Conservation (phyloP, 2,329 filamentous ascomycete genomes). For the Aspergillus niger region DNA sequence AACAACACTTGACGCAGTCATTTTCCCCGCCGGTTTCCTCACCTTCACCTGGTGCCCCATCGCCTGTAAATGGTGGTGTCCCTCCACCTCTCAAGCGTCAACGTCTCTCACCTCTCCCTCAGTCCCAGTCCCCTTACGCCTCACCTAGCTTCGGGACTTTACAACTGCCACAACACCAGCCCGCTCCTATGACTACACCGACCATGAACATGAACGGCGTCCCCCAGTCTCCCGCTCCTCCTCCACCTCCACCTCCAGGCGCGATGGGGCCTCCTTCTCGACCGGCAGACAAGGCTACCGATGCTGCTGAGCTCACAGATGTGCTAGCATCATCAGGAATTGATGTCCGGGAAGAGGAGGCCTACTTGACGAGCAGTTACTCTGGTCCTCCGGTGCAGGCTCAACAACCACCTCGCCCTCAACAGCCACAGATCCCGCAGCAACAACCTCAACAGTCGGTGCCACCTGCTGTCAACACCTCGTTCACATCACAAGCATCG, state of each 20-base stretch:
- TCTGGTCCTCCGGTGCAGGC: conserved; percentile 44
- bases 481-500: conserved; percentile 44
- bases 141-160: conserved; percentile 59
- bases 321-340: conserved; percentile 82
- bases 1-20: conserved; percentile 51
- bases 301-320: conserved; percentile 74
- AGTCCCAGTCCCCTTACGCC: conserved; percentile 63
- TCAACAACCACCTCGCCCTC: conserved; percentile 33
- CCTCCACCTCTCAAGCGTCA: conserved; percentile 74
- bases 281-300: conserved; percentile 55
- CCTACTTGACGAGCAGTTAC: conserved; percentile 66
- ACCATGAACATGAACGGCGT: conserved; percentile 52
- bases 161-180: conserved; percentile 46
- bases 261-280: conserved; percentile 66
- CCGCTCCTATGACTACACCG: conserved; percentile 35
- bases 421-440: conserved; percentile 46
- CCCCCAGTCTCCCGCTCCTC: conserved; percentile 49
- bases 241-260: conserved; percentile 45
- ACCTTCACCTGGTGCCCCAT: conserved; percentile 62
- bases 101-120: conserved; percentile 68
- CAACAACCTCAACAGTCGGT: conserved; percentile 46
- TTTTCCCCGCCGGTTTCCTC: conserved; percentile 66
- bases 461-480: conserved; percentile 35
- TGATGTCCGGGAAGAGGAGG: conserved; percentile 83
- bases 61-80: conserved; percentile 53